Percentiles rank a stretch among this genome's conserved stretches.
Conservation (phyloP, 306 rosid genomes). For the Malus orientalis region DNA sequence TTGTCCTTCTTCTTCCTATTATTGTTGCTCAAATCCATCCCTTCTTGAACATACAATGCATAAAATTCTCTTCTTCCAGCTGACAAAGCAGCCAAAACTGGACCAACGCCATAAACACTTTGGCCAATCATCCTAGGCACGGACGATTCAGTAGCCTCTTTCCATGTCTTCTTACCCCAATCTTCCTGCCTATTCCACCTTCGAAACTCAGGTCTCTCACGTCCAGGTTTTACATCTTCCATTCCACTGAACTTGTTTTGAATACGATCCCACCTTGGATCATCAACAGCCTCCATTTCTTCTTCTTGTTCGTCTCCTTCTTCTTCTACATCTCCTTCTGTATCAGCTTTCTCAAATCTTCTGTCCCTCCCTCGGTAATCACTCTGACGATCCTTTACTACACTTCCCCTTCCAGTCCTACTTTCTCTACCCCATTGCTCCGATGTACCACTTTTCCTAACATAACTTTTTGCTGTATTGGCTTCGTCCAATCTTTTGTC, state of each 20-base stretch:
- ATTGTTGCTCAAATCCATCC: constrained; percentile 73
- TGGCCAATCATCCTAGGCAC: constrained; percentile 82
- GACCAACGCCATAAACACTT: constrained; percentile 91
- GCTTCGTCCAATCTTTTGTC: constrained; percentile 25
- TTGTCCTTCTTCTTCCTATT: constrained; percentile 95
- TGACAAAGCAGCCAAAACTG: constrained; percentile 88
- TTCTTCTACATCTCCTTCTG: constrained; percentile 19
- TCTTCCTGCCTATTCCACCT: constrained; percentile 73
- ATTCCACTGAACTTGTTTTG: constrained; percentile 45
- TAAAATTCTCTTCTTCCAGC: constrained; percentile 90
- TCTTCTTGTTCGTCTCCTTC: constrained; percentile 33
- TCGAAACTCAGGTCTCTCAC: constrained; percentile 52
- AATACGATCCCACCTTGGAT: constrained; percentile 86
- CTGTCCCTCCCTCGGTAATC: constrained; percentile 16
- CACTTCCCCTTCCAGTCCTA: constrained; percentile 19
- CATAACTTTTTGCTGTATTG: constrained; percentile 12
- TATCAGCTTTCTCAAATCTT: constrained; percentile 22
- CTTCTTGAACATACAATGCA: constrained; percentile 77
- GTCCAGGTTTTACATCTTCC: constrained; percentile 35
- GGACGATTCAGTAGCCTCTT: constrained; percentile 70
- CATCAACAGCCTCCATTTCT: constrained; percentile 42
- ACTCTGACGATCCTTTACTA: constrained; percentile 23
- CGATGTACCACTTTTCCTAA: constrained; percentile 16
- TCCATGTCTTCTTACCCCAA: constrained; percentile 87
- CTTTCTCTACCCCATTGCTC: constrained; percentile 14